Evolutionary conservation across 306 rosid genomes (phyloP), one percentile per base, ranked within the genome.

Genomic region (Rubus parviflorus): DNA sequence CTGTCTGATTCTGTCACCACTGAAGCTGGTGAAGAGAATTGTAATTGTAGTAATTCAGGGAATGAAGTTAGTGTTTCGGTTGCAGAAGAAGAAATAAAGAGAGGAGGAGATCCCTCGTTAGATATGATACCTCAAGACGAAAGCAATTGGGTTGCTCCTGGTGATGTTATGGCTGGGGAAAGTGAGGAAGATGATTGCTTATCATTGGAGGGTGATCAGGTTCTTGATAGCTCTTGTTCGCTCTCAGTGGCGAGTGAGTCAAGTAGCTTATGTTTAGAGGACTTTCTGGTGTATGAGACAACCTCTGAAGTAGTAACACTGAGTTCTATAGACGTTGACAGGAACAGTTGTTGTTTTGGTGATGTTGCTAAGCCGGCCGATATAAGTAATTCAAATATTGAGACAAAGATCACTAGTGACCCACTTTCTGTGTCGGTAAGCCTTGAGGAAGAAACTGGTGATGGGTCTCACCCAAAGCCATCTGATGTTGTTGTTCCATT

Each of bases 261-360:
- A 49, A 85, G 96, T 82, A 86, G 97, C 78, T 23, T 93, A 54
- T 90, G 90, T 51, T 91, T 94, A 71, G 96, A 90, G 54, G 96
- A 93, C 46, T 84, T 86, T 61, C 45, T 87, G 22, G 81, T 83
- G 77, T 85, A 86, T 54, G 93, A 93, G 82, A 77, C 84, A 42
- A 69, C 78, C 23, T 72, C 87, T 25, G 92, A 88, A 20, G 75
- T 85, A 8, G 91, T 87, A 46, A 81, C 86, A n/a, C 80, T 76
- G 0, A 81, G 73, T 83, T 84, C 96, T 65, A 14, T 68, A 48
- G 91, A 82, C 53, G 23, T 76, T 19, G 88, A 64, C 20, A 86
- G 83, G 83, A 81, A 79, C 76, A 67, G 77, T 67, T 81, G 77
- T 46, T 37, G 80, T 58, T 87, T 81, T 19, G 83, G 83, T 74